Percentiles rank a stretch among this genome's conserved stretches.
Evolutionary conservation across 139 green algal genomes (phyloP).

Genomic region (Tetradesmus lagerheimii): DNA sequence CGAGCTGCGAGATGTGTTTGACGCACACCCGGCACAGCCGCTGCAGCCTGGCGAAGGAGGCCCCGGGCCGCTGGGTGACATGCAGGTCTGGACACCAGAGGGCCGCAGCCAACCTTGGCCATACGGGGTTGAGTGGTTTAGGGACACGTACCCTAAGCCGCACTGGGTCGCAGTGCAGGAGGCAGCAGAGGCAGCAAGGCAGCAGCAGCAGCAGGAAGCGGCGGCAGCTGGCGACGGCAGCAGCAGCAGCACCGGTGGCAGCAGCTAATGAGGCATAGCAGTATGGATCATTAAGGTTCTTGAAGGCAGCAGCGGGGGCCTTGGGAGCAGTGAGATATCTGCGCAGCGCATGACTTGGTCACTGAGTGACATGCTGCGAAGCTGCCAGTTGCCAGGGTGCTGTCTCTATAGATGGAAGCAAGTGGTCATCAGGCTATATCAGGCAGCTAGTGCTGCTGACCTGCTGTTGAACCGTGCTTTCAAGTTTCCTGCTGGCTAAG

Average conservation of each 20-base stretch:
- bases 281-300: too few species aligned
- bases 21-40: constrained; percentile 46
- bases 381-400: too few species aligned
- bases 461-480: too few species aligned
- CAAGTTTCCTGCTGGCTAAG: too few species aligned
- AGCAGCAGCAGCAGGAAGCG: constrained; percentile 16
- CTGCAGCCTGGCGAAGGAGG: not conserved
- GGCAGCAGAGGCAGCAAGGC: constrained; percentile 34
- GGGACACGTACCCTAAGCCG: constrained; percentile 61
- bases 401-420: too few species aligned
- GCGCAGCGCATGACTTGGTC: too few species aligned
- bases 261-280: not conserved
- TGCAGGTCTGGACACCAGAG: constrained; percentile 50
- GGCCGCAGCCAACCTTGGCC: constrained; percentile 54
- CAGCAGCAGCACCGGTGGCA: not conserved
- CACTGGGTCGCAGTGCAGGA: constrained; percentile 57
- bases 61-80: constrained; percentile 7
- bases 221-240: not conserved
- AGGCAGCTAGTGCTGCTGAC: too few species aligned
- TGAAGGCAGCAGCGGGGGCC: too few species aligned
- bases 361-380: too few species aligned
- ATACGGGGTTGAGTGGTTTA: constrained; percentile 66
- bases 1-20: constrained; percentile 67
- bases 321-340: too few species aligned
- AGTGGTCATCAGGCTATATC: too few species aligned